Evolutionary conservation across 2,329 filamentous ascomycete species (phyloP).

Genomic region (Phaeomoniella chlamydospora): DNA sequence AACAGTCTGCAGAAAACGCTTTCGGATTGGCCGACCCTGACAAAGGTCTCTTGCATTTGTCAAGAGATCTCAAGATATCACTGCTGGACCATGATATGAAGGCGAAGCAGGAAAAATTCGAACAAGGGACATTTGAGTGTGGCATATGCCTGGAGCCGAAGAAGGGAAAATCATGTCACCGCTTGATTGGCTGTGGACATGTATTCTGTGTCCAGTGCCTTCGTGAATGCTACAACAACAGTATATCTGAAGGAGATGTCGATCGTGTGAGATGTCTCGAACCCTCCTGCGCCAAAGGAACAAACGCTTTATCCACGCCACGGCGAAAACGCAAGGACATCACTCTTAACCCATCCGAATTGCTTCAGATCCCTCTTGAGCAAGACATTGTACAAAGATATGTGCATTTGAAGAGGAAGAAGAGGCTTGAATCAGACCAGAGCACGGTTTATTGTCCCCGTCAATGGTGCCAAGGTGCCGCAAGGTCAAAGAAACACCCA

Average conservation of each 20-base stretch:
- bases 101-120: constrained; percentile 60
- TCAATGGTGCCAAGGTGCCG: constrained; percentile 82
- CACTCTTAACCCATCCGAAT: constrained; percentile 66
- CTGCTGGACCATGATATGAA: constrained; percentile 67
- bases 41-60: constrained; percentile 29
- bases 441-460: constrained; percentile 86
- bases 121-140: constrained; percentile 74
- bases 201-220: constrained; percentile 86
- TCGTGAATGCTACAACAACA: constrained; percentile 76
- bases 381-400: constrained; percentile 69
- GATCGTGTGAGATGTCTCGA: constrained; percentile 65
- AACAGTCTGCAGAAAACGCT: constrained; percentile 40
- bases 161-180: constrained; percentile 69
- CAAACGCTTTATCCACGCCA: constrained; percentile 11
- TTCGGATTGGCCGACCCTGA: constrained; percentile 32
- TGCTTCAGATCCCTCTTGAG: constrained; percentile 60
- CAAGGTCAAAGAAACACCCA: constrained; percentile 57
- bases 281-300: constrained; percentile 46
- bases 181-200: constrained; percentile 69
- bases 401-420: constrained; percentile 81
- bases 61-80: constrained; percentile 44
- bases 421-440: constrained; percentile 80
- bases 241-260: constrained; percentile 75
- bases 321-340: constrained; percentile 46
- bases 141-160: constrained; percentile 85